Base-by-base conservation (phyloP, 805 yeast genomes). In the Wickerhamiella parazyma region DNA sequence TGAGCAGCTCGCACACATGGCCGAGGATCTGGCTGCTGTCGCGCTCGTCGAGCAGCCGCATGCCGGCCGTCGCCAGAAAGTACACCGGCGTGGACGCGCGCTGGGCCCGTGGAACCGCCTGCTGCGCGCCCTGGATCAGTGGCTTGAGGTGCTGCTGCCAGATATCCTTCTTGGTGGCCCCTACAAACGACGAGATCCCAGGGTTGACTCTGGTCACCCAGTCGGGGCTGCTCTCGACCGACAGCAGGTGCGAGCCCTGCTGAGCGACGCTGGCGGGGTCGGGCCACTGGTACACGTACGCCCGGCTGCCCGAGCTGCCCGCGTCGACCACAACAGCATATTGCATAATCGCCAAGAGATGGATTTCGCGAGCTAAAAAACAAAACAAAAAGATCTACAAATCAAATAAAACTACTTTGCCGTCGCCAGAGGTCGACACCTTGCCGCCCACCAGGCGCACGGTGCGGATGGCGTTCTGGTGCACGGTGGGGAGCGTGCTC, bases 11-110 rank as follows among this genome's bases (percentile, higher is more conserved):
- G 59, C 97, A 89, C 0, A 85, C 73, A 42, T 72, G 70, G 9
- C 62, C 51, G 35, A 89, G 61, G 2, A 91, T 69, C 29, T 58
- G 64, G 7, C 66, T 55, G 48, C 77, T 78, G 38, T 73, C 71
- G 14, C 63, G 58, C 26, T 67, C 66, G 0, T 80, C 74, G 36
- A 89, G 57, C 34, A 91, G 63, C 49, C 98, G 71, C 94, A 91
- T 85, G 1, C 98, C 98, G 4, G 98, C 98, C 0, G 98, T 91
- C 3, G 97, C 94, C 51, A 83, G 74, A n/a, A 91, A 73, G 52
- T 76, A 91, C 1, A 91, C 71, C 0, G 98, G 97, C 0, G 97
- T 89, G 4, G 73, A 72, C 1, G 59, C 48, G 50, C 76, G 73
- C 44, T 72, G 67, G 0, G 69, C 70, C 24, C 57, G 54, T 0